These are phyloP conservation scores for Boletellus deceptivus DNA, from an alignment of 1,284 basidiomycete species.

Conservation along the genomic window DNA sequence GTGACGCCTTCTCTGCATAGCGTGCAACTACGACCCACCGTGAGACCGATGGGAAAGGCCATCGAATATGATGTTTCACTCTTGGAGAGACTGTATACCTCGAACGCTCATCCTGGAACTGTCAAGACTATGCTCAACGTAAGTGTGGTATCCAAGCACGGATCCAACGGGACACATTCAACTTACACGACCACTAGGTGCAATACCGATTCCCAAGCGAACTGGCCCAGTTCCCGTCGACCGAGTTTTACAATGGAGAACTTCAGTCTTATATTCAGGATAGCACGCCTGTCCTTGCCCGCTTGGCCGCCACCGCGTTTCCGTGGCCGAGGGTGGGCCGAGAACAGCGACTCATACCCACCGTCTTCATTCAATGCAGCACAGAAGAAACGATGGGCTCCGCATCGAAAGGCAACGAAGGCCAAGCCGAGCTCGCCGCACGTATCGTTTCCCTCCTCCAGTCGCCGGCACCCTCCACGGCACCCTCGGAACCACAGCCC, in stretches of 20 bases:
- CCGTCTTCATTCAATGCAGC: conserved; percentile 56
- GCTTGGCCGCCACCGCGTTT: conserved; percentile 44
- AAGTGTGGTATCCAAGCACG: conserved; percentile 9
- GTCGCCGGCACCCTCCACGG: conserved; percentile 1
- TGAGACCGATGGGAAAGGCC: conserved; percentile 53
- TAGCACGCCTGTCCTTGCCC: conserved; percentile 38
- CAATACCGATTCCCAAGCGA: conserved; percentile 63
- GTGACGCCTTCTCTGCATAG: conserved; percentile 32
- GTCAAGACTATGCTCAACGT: conserved; percentile 62
- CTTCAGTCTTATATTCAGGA: conserved; percentile 48
- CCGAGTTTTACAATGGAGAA: conserved; percentile 56
- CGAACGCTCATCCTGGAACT: conserved; percentile 36
- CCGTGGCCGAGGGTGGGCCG: conserved; percentile 49
- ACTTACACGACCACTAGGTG: conserved; percentile 30
- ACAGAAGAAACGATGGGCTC: conserved; percentile 59
- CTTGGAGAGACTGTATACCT: conserved; percentile 56
- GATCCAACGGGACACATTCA: neutral
- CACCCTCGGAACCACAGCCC: too few relatives aligned
- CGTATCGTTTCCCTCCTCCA: conserved; percentile 24
- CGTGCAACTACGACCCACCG: conserved; percentile 63
- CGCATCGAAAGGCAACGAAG: conserved; percentile 58
- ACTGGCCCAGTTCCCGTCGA: conserved; percentile 58
- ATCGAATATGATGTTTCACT: conserved; percentile 59
- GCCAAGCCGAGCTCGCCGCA: conserved; percentile 50
- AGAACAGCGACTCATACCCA: conserved; percentile 40